Conservation (phyloP, 768 basidiomycete species). For the Suillus placidus region DNA sequence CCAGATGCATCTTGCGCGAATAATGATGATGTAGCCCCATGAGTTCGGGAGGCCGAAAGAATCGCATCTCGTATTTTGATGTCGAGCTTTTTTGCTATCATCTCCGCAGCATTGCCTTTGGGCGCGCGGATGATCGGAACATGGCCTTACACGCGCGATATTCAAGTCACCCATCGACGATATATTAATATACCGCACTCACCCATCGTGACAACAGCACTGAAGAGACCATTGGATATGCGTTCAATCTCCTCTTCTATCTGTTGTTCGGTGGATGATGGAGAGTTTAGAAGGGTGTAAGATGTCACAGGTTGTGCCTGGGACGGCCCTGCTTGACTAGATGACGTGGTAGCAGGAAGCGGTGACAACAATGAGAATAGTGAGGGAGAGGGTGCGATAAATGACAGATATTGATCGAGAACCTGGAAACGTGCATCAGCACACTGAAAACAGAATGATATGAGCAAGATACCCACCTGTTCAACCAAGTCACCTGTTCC, state of each 20-base stretch:
- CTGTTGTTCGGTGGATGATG: slow-evolving; percentile 83
- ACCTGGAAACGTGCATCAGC: slow-evolving; percentile 51
- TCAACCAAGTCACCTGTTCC: slow-evolving; percentile 81
- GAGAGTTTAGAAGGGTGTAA: slow-evolving; percentile 89
- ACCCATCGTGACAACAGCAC: slow-evolving; percentile 89
- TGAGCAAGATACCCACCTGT: slow-evolving; percentile 51
- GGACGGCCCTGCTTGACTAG: slow-evolving; percentile 38
- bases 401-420: slow-evolving; percentile 95
- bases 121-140: slow-evolving; percentile 96
- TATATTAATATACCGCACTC: slow-evolving; percentile 23
- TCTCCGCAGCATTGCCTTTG: slow-evolving; percentile 95
- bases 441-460: neutral
- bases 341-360: slow-evolving; percentile 39
- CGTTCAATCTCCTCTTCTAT: slow-evolving; percentile 95
- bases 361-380: slow-evolving; percentile 88
- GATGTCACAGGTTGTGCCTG: slow-evolving; percentile 53
- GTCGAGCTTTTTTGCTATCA: slow-evolving; percentile 98
- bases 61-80: slow-evolving; percentile 87
- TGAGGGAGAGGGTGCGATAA: slow-evolving; percentile 89
- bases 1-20: slow-evolving; percentile 84
- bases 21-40: slow-evolving; percentile 55
- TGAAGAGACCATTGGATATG: slow-evolving; percentile 87
- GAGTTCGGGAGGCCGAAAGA: slow-evolving; percentile 67
- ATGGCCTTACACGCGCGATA: slow-evolving; percentile 55
- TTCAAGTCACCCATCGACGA: slow-evolving; percentile 1